Conservation (phyloP, 768 basidiomycete genomes). For the Calocybe gangraenosa region DNA sequence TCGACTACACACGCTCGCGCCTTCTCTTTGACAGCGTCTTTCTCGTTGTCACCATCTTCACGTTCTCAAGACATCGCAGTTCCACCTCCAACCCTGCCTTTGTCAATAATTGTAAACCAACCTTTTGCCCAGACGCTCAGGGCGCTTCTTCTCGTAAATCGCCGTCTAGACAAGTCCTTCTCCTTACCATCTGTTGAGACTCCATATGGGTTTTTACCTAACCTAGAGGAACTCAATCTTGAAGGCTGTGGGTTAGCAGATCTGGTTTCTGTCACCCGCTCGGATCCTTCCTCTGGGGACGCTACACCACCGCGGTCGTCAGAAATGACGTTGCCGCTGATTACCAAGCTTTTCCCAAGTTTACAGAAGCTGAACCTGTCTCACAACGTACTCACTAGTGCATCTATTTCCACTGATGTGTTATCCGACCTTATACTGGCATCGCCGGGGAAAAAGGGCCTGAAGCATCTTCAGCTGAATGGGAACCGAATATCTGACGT, state of each 20-base stretch:
- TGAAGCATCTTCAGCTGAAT: constrained; percentile 61
- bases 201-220: constrained; percentile 48
- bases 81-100: constrained; percentile 65
- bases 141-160: constrained; percentile 55
- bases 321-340: constrained; percentile 53
- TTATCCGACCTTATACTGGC: constrained; percentile 51
- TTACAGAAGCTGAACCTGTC: constrained; percentile 68
- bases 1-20: constrained; percentile 50
- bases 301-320: constrained; percentile 38
- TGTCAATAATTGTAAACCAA: constrained; percentile 56
- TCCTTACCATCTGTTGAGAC: constrained; percentile 39
- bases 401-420: constrained; percentile 42
- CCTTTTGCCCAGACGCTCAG: constrained; percentile 57
- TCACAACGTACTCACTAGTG: constrained; percentile 64
- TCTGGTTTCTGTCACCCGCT: constrained; percentile 42
- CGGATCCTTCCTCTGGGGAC: constrained; percentile 26
- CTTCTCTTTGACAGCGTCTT: constrained; percentile 48
- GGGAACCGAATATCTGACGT: constrained; percentile 65
- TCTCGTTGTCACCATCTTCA: constrained; percentile 15
- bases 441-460: constrained; percentile 42
- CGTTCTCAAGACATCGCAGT: constrained; percentile 43
- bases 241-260: constrained; percentile 73
- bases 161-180: constrained; percentile 66
- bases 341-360: constrained; percentile 67
- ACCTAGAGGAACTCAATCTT: constrained; percentile 68